Conservation (phyloP, 257 asterid genomes). For the Ehretia macrophylla region DNA sequence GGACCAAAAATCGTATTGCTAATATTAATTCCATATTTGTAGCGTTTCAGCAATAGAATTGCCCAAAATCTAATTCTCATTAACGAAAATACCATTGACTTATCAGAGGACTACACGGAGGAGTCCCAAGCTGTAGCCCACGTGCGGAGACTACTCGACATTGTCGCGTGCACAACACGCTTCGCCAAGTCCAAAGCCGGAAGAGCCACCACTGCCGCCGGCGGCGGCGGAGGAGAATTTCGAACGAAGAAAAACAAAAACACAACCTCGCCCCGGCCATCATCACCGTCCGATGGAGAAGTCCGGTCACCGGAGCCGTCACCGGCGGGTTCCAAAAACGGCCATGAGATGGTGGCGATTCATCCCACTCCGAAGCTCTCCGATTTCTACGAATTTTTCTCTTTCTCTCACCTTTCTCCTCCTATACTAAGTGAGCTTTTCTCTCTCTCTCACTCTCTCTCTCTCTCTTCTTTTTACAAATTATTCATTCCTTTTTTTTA, state of each 20-base stretch:
- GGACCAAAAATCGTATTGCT: too few species aligned
- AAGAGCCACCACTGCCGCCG: constrained; percentile 14
- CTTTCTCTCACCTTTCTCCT: constrained; percentile 72
- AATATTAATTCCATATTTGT: too few species aligned
- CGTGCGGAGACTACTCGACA: constrained; percentile 92
- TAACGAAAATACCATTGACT: constrained; percentile 47
- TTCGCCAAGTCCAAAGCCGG: constrained; percentile 63
- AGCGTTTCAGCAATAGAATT: too few species aligned
- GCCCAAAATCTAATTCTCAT: constrained; percentile 1
- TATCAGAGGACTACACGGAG: constrained; percentile 77
- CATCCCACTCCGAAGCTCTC: constrained; percentile 97
- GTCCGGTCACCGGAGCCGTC: constrained; percentile 39
- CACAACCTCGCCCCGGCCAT: constrained; percentile 30
- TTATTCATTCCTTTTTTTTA: background rate
- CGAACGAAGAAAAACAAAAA: constrained; percentile 45
- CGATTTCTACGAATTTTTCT: constrained; percentile 94
- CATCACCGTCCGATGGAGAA: constrained; percentile 51
- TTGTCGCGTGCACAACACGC: constrained; percentile 96
- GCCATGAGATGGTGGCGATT: constrained; percentile 91
- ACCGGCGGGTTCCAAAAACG: constrained; percentile 37
- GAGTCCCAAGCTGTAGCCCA: constrained; percentile 69
- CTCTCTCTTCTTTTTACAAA: background rate
- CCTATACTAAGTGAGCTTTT: constrained; percentile 72
- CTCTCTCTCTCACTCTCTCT: constrained; percentile 1
- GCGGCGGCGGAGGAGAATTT: constrained; percentile 28